phyloP scores from a whole-genome alignment of 768 basidiomycete genomes.

The Boletus vermiculosoides region DNA sequence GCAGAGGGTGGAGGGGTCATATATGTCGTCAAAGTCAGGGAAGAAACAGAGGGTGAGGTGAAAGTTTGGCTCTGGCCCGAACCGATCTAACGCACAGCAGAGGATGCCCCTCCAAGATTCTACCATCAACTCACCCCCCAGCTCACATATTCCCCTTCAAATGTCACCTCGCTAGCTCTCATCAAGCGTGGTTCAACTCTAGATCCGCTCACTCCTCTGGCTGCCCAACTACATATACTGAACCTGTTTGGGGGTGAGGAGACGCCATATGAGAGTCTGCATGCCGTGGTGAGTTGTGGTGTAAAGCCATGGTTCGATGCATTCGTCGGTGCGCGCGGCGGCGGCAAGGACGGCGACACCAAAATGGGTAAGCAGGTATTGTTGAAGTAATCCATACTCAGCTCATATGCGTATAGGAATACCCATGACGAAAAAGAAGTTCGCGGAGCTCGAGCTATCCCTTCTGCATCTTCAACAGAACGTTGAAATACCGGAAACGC shows the following conservation, averaged over 20 bases:
- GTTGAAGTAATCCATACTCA: background rate
- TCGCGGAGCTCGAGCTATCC: conserved; percentile 94
- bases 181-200: conserved; percentile 89
- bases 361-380: conserved; percentile 65
- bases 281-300: conserved; percentile 91
- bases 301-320: conserved; percentile 99
- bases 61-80: background rate
- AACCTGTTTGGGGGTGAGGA: conserved; percentile 89
- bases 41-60: conserved; percentile 67
- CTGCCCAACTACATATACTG: conserved; percentile 85
- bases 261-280: conserved; percentile 92
- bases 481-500: conserved; percentile 97
- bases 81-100: conserved; percentile 36
- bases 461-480: conserved; percentile 96
- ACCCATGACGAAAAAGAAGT: conserved; percentile 99
- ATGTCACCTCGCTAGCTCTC: conserved; percentile 85
- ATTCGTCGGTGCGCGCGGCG: conserved; percentile 82
- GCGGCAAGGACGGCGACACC: conserved; percentile 72
- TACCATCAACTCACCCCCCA: conserved; percentile 68
- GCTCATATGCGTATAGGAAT: conserved; percentile 52
- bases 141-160: conserved; percentile 75
- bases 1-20: conserved; percentile 59
- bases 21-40: conserved; percentile 78
- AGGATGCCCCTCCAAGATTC: conserved; percentile 63
- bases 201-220: conserved; percentile 76